These are phyloP conservation scores for Macrolepiota fuliginosa DNA, from an alignment of 768 basidiomycete genomes.

Conservation along the genomic window DNA sequence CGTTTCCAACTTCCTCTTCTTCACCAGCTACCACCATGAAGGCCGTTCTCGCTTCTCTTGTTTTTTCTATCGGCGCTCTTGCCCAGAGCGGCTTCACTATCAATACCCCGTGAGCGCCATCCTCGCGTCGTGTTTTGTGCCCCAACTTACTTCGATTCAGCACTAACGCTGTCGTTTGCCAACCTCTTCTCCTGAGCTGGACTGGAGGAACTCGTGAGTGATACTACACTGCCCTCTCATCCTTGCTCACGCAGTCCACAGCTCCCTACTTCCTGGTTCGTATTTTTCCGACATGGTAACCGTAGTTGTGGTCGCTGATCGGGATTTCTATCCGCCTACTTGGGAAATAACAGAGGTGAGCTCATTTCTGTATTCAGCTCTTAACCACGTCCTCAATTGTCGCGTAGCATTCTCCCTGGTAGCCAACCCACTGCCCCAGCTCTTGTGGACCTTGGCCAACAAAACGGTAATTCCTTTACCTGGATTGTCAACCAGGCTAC, in stretches of 20 bases:
- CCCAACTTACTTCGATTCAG: constrained; percentile 28
- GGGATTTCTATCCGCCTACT: neutral
- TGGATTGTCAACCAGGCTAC: constrained; percentile 49
- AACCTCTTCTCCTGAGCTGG: constrained; percentile 56
- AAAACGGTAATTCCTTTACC: constrained; percentile 37
- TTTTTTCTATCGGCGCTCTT: constrained; percentile 38
- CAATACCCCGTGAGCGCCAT: constrained; percentile 67
- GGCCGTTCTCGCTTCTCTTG: constrained; percentile 36
- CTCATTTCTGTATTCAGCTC: neutral
- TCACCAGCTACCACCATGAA: constrained; percentile 44
- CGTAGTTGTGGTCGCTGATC: constrained; percentile 2
- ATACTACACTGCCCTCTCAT: neutral
- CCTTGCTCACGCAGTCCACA: constrained; percentile 24
- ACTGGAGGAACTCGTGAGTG: constrained; percentile 52
- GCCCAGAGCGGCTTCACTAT: constrained; percentile 51
- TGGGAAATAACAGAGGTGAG: constrained; percentile 12
- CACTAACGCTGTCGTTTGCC: constrained; percentile 48
- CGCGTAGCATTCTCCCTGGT: constrained; percentile 53
- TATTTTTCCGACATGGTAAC: constrained; percentile 13
- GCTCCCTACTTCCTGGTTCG: constrained; percentile 68
- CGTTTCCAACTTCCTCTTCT: constrained; percentile 24
- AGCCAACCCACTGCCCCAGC: constrained; percentile 39
- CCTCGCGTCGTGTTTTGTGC: constrained; percentile 5
- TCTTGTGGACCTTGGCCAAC: constrained; percentile 43
- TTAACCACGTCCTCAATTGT: neutral